Percentiles rank a stretch among this genome's conserved stretches.
These are phyloP conservation scores for Asterochloris erici DNA, from an alignment of 139 green algal species.

Conservation along the genomic window DNA sequence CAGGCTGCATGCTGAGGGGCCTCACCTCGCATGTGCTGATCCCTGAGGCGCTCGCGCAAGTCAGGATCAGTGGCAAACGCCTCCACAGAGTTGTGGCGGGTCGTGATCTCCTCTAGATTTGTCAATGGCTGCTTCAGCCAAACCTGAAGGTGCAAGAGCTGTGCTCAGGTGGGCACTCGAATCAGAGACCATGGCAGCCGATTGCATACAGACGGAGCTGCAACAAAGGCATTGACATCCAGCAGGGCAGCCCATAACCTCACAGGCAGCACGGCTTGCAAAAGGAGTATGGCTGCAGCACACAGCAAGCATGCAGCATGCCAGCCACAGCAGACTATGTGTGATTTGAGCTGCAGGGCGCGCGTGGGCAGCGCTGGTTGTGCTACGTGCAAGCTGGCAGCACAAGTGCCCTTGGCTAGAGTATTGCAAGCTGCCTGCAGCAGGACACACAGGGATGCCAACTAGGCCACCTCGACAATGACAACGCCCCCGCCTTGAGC, in stretches of 20 bases:
- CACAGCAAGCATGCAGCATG: background rate
- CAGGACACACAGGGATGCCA: too few species aligned
- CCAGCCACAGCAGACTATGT: background rate
- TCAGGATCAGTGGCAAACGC: conserved; percentile 65
- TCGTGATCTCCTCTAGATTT: conserved; percentile 59
- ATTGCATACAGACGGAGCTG: background rate
- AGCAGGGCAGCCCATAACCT: too few species aligned
- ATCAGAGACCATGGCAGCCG: too few species aligned
- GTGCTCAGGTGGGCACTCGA: background rate
- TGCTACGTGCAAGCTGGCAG: too few species aligned
- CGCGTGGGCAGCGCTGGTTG: too few species aligned
- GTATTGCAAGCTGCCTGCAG: too few species aligned
- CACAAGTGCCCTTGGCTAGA: too few species aligned
- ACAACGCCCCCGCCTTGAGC: too few species aligned
- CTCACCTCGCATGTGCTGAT: conserved; percentile 62
- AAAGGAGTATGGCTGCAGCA: too few species aligned
- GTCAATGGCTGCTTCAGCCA: conserved; percentile 96
- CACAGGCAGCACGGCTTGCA: too few species aligned
- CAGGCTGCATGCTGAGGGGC: background rate
- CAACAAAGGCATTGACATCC: background rate
- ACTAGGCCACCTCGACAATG: too few species aligned
- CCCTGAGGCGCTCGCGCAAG: conserved; percentile 68
- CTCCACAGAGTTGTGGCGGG: conserved; percentile 82
- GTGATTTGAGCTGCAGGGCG: background rate
- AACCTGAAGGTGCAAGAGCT: conserved; percentile 35